Evolutionary conservation across 2,329 filamentous ascomycete species (phyloP), one percentile per base, ranked within the genome.

Genomic region (Epicoccum nigrum): DNA sequence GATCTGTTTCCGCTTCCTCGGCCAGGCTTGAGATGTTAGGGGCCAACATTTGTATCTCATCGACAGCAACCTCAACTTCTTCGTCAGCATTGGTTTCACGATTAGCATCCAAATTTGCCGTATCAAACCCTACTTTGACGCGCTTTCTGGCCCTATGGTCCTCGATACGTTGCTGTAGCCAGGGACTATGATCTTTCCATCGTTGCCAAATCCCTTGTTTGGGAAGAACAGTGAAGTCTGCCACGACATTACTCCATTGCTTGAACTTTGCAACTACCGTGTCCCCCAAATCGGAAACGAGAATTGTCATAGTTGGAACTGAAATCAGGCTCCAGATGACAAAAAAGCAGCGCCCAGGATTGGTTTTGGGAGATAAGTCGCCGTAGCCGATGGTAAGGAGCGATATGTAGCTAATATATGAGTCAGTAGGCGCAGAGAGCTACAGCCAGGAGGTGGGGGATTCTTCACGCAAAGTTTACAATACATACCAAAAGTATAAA

Each of bases 271-370:
- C 74, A 11, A 96, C 86, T 16, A 96, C 82, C 0, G 92, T 97
- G 64, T 95, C 88, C 19, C 89, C 89, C 52, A 94, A 56, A 45
- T 73, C 65, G 0, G 60, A 66, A 8, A 74, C 64, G 11, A 97
- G 81, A 15, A 96, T 86, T 0, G 92, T 96, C 82, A 92, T 92
- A 2, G 89, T 92, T 0, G 92, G 92, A 3, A 96, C 80, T 0
- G 92, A 91, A 20, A 96, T 81, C 1, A 97, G 72, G 12, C 87
- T 90, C 92, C 92, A 97, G 48, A 96, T 86, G n/a, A 97, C 89
- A 64, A 96, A 97, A 70, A 96, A 96, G 0, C 89, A 85, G 46
- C 89, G 86, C 1, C 89, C 90, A 0, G 86, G 82, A 57, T 92
- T 92, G 2, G 87, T 89, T n/a, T 85, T 78, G 0, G 91, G 91